Base-by-base conservation (phyloP, 2,329 filamentous ascomycete genomes). In the Penicillium sp. region DNA sequence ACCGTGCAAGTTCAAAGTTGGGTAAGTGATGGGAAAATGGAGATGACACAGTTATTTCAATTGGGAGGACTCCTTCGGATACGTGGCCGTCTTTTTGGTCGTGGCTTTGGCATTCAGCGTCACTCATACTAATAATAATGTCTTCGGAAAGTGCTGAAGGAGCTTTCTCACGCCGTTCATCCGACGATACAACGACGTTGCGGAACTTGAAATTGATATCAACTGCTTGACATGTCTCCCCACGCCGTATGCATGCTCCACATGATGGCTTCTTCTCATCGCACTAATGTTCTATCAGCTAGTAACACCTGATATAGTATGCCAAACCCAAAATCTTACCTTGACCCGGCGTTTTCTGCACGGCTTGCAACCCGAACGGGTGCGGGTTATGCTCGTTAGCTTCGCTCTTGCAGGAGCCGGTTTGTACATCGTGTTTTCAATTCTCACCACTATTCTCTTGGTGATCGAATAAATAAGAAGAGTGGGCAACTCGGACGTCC, bases 311-410 rank as follows among this genome's bases (percentile, higher is more conserved):
- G 12, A 33, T 33, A 33, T n/a, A n/a, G n/a, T n/a, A n/a, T n/a
- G n/a, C n/a, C n/a, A n/a, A n/a, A n/a, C n/a, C n/a, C n/a, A n/a
- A n/a, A n/a, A n/a, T n/a, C 28, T 14, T 38, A 50, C 47, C 30
- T 50, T 50, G 1, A 50, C 47, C 3, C 47, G 47, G 3, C 47
- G 20, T 24, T 40, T 50, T 30, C 33, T 50, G 47, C 47, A 50
- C 24, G 38, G 28, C 35, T 50, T 50, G 47, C 47, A 50, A 14
- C 47, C 47, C n/a, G 47, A 38, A 20, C 47, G 47, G 30, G 47
- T 40, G 47, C 47, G 47, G 18, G 47, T 50, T 18, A 50, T 50
- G n/a, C 38, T 50, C 28, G 47, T 50, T 23, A 50, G 18, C 24
- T 50, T 50, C 28, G 47, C 28, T 20, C 47, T 28, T 21, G 47